phyloP scores from a whole-genome alignment of 495 filamentous ascomycete species.

The Halenospora varia region DNA sequence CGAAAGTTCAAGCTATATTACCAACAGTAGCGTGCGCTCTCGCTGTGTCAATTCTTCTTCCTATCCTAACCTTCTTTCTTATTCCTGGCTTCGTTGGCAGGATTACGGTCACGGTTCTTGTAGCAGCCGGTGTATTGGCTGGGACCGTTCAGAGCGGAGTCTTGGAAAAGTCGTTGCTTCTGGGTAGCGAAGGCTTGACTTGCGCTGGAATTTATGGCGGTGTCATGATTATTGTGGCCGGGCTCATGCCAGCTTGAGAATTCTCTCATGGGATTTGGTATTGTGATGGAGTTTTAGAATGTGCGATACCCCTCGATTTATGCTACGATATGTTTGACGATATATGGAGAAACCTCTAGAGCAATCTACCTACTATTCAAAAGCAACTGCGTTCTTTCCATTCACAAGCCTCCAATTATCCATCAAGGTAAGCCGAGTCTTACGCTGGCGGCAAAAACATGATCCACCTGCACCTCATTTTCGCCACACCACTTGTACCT shows the following conservation, averaged over 20 bases:
- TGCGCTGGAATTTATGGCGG: slow-evolving; percentile 37
- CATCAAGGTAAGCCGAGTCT: too few relatives aligned
- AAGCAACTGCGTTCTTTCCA: too few relatives aligned
- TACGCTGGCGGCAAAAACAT: too few relatives aligned
- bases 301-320: slow-evolving; percentile 1
- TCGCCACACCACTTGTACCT: too few relatives aligned
- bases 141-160: slow-evolving; percentile 29
- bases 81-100: slow-evolving; percentile 52
- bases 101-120: slow-evolving; percentile 44
- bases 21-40: slow-evolving; percentile 46
- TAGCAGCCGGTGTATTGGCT: slow-evolving; percentile 27
- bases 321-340: too few relatives aligned
- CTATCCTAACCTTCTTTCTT: slow-evolving; percentile 54
- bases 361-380: too few relatives aligned
- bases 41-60: slow-evolving; percentile 51
- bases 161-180: slow-evolving; percentile 17
- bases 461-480: too few relatives aligned
- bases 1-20: slow-evolving; percentile 1
- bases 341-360: too few relatives aligned
- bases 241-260: slow-evolving; percentile 26
- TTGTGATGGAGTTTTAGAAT: background rate
- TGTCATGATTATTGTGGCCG: slow-evolving; percentile 40
- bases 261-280: background rate
- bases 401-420: too few relatives aligned
- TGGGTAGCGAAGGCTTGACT: slow-evolving; percentile 27